phyloP scores from a whole-genome alignment of 306 rosid genomes.

The Cotoneaster glaucophyllus region DNA sequence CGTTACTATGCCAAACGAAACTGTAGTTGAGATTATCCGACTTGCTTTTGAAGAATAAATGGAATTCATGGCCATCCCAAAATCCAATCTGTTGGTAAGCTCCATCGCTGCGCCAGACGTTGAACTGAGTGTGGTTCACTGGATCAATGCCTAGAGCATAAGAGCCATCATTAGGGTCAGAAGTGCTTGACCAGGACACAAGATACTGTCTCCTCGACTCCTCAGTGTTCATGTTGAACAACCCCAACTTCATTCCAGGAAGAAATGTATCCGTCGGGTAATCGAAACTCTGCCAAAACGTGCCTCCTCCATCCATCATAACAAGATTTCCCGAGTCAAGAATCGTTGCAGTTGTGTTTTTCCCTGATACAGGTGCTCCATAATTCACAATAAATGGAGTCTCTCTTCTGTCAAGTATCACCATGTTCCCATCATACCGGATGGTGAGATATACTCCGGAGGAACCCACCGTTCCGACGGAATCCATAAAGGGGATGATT shows the following conservation, averaged over 20 bases:
- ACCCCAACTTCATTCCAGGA: slow-evolving; percentile 21
- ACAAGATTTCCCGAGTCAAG: slow-evolving; percentile 14
- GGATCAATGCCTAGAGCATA: slow-evolving; percentile 3
- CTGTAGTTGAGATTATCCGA: slow-evolving; percentile 8
- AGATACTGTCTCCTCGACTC: slow-evolving; percentile 1
- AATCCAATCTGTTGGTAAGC: slow-evolving; percentile 7
- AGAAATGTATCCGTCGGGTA: slow-evolving; percentile 11
- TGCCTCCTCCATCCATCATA: background rate
- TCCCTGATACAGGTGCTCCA: background rate
- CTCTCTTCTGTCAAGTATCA: background rate
- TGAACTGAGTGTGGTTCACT: background rate
- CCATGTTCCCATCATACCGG: slow-evolving; percentile 8
- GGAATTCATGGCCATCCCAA: slow-evolving; percentile 16
- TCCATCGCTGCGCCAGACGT: background rate
- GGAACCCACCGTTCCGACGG: background rate
- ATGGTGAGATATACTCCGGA: slow-evolving; percentile 1
- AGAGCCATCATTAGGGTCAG: background rate
- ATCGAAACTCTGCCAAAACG: slow-evolving; percentile 18
- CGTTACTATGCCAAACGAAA: background rate
- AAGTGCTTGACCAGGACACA: slow-evolving; percentile 10
- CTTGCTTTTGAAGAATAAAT: background rate
- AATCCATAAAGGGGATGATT: slow-evolving; percentile 1
- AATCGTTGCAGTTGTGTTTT: background rate
- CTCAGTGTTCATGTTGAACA: slow-evolving; percentile 5
- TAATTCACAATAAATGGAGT: background rate